A percentile compares a stretch with the other conserved stretches of the same genome.
phyloP scores from a whole-genome alignment of 768 basidiomycete species.

The Tylopilus felleus region DNA sequence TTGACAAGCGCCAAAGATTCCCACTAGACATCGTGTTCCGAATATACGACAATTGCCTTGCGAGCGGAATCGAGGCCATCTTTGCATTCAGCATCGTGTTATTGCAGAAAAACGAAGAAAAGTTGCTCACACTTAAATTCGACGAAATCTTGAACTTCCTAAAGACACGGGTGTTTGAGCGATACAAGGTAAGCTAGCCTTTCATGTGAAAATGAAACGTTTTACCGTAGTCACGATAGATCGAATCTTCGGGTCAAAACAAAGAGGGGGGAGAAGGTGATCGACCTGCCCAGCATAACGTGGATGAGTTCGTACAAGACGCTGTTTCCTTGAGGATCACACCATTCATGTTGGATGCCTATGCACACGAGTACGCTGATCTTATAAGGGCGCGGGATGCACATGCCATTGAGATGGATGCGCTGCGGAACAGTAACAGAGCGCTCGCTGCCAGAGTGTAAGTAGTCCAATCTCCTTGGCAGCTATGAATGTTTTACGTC shows the following conservation, averaged over 20 bases:
- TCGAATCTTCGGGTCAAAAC: slow-evolving; percentile 27
- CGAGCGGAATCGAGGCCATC: slow-evolving; percentile 95
- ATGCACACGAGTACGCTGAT: slow-evolving; percentile 86
- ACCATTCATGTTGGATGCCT: slow-evolving; percentile 93
- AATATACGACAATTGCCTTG: slow-evolving; percentile 94
- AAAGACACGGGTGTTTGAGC: slow-evolving; percentile 78
- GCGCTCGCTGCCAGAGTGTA: slow-evolving; percentile 75
- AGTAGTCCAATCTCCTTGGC: slow-evolving; percentile 29
- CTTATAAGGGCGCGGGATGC: slow-evolving; percentile 72
- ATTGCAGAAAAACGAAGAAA: slow-evolving; percentile 83
- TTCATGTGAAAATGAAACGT: not conserved
- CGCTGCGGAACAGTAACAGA: slow-evolving; percentile 76
- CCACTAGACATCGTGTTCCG: slow-evolving; percentile 92
- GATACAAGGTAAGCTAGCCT: slow-evolving; percentile 53
- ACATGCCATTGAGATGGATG: slow-evolving; percentile 81
- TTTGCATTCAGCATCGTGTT: slow-evolving; percentile 92
- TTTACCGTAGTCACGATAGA: slow-evolving; percentile 14
- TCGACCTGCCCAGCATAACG: slow-evolving; percentile 45
- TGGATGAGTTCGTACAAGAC: slow-evolving; percentile 85
- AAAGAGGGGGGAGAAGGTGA: slow-evolving; percentile 20
- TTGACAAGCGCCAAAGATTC: slow-evolving; percentile 52
- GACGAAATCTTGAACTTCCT: slow-evolving; percentile 86
- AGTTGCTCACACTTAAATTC: slow-evolving; percentile 77
- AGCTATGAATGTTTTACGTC: slow-evolving; percentile 1
- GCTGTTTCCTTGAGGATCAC: slow-evolving; percentile 84